Evolutionary conservation across 2,329 filamentous ascomycete genomes (phyloP).

Genomic region (Xylaria sp.): DNA sequence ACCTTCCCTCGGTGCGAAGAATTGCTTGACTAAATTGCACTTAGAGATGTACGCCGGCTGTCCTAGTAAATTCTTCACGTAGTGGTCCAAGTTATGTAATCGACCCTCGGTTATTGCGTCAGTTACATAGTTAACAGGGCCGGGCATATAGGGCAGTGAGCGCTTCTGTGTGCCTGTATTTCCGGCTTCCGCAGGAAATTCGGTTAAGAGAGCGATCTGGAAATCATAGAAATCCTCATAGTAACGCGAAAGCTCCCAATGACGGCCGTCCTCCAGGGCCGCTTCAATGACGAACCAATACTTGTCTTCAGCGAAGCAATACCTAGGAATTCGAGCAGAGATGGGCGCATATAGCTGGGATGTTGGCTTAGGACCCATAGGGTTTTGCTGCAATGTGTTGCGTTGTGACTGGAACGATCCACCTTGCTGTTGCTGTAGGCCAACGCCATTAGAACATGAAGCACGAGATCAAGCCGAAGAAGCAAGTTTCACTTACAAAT

Average conservation of each 20-base stretch:
- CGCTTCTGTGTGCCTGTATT: slow-evolving; percentile 82
- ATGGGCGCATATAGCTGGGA: slow-evolving; percentile 78
- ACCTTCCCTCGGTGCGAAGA: slow-evolving; percentile 89
- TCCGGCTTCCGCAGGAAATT: slow-evolving; percentile 91
- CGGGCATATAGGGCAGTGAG: slow-evolving; percentile 95
- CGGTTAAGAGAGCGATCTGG: slow-evolving; percentile 92
- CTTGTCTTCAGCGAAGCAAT: slow-evolving; percentile 96
- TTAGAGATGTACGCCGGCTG: slow-evolving; percentile 86
- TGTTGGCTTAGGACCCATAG: slow-evolving; percentile 53
- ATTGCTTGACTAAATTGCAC: slow-evolving; percentile 85
- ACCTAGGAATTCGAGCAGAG: slow-evolving; percentile 86
- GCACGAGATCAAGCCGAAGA: not conserved
- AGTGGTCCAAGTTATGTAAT: slow-evolving; percentile 91
- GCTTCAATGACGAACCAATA: slow-evolving; percentile 99
- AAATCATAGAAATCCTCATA: slow-evolving; percentile 99
- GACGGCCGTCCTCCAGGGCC: slow-evolving; percentile 85
- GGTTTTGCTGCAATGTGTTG: slow-evolving; percentile 55
- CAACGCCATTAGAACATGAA: slow-evolving; percentile 36
- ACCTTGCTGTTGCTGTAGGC: slow-evolving; percentile 45
- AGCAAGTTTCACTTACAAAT: slow-evolving; percentile 40
- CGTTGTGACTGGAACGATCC: slow-evolving; percentile 53
- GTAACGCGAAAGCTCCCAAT: slow-evolving; percentile 93
- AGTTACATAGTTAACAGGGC: slow-evolving; percentile 97
- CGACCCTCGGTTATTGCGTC: slow-evolving; percentile 95
- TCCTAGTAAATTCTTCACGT: slow-evolving; percentile 88